phyloP scores from a whole-genome alignment of 23 red algal species.

The Gracilaria caudata region DNA sequence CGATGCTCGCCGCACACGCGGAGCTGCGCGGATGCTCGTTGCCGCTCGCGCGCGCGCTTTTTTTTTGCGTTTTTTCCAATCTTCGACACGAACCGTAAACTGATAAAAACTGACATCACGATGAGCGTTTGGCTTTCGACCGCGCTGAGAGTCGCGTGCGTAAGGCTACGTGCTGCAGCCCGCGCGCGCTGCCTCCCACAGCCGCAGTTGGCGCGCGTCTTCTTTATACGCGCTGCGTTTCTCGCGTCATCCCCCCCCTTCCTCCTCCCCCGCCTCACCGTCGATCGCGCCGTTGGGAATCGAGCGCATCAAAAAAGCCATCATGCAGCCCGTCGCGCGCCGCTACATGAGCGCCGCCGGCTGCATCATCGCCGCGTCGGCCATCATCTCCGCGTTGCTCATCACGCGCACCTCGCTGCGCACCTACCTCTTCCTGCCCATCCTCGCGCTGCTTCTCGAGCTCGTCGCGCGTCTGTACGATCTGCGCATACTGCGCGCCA shows the following conservation, averaged over 20 bases:
- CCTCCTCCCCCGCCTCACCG: background rate
- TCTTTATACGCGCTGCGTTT: too few relatives aligned
- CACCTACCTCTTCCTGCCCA: slow-evolving; percentile 5
- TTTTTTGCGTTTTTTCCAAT: too few relatives aligned
- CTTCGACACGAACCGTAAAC: too few relatives aligned
- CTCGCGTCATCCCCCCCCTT: background rate
- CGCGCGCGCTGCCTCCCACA: too few relatives aligned
- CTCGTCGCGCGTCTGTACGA: slow-evolving; percentile 43
- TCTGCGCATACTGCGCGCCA: background rate
- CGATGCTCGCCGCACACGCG: background rate
- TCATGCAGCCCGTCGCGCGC: slow-evolving; percentile 17
- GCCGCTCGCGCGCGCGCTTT: too few relatives aligned
- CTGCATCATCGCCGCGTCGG: background rate
- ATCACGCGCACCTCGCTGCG: slow-evolving; percentile 16
- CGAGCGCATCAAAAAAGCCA: too few relatives aligned
- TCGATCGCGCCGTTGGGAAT: too few relatives aligned
- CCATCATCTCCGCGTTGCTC: slow-evolving; percentile 26
- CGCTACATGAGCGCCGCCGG: slow-evolving; percentile 11
- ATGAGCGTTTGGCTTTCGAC: too few relatives aligned
- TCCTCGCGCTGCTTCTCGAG: slow-evolving; percentile 35
- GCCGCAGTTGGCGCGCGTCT: slow-evolving; percentile 4
- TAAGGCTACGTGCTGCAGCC: too few relatives aligned
- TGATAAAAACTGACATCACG: too few relatives aligned
- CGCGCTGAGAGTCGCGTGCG: too few relatives aligned
- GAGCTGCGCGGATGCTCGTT: too few relatives aligned